Evolutionary conservation across 768 basidiomycete species (phyloP), one percentile per base, ranked within the genome.

Genomic region (Mrakia blollopis): DNA sequence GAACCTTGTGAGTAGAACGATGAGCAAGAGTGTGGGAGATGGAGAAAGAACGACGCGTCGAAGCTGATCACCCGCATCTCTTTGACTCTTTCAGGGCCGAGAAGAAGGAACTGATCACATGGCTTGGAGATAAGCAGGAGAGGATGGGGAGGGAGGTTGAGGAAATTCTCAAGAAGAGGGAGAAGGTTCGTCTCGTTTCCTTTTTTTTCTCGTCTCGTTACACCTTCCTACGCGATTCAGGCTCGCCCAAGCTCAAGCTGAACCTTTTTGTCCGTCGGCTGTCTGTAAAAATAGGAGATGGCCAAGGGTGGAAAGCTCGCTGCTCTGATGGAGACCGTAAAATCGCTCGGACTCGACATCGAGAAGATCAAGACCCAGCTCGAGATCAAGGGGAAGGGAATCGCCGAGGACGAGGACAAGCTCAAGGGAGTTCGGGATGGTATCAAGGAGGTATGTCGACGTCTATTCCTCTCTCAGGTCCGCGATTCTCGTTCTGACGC

Each of bases 301-400:
- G 89, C 89, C 81, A 98, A 97, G 82, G 95, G 94, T 1, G 97
- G 97, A 1, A 97, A 91, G 84, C 86, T 95, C 80, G 92, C 91
- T 83, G 90, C 90, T 79, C 85, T 96, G 79, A 91, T 94, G 80
- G 92, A 92, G 50, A 88, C 90, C 23, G 92, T 91, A 8, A 88
- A 88, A 50, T 89, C 89, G 72, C 84, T 93, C 63, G 94, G 91
- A 61, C 92, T 93, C 82, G 89, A 87, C 47, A 84, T 94, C 23
- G 90, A 91, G 61, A 94, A 95, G 83, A 85, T 92, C 76, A 87
- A 87, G 78, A 93, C 95, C 0, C 93, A 97, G 83, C 87, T 90
- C 3, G 93, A 96, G 77, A 89, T 98, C 80, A 91, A 90, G 82
- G 87, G 87, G 44, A 87, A 87, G 4, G 89, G 89, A 7, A 89